Evolutionary conservation across 371 early-diverging fungal genomes (phyloP).

Genomic region (Funneliformis caledonium): DNA sequence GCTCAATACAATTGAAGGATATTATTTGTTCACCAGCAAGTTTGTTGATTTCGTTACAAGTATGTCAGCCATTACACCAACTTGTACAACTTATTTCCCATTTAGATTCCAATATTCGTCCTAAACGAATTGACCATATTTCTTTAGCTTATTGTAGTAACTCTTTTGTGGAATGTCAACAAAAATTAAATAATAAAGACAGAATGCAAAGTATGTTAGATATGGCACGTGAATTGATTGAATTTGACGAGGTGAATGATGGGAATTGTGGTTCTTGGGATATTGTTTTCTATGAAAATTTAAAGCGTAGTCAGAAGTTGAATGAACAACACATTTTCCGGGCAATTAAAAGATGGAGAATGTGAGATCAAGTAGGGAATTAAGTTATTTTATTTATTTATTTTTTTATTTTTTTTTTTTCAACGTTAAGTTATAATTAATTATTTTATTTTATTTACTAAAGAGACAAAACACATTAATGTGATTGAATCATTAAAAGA

Average conservation of each 20-base stretch:
- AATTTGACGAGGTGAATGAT: constrained; percentile 1
- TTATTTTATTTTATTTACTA: too few relatives aligned
- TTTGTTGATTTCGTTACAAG: background rate
- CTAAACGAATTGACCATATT: constrained; percentile 29
- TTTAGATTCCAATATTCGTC: background rate
- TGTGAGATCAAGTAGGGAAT: background rate
- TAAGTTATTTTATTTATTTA: too few relatives aligned
- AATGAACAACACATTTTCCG: background rate
- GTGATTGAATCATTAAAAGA: too few relatives aligned
- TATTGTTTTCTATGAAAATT: constrained; percentile 14
- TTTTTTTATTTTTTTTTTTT: too few relatives aligned
- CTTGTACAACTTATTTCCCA: background rate
- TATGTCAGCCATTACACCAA: constrained; percentile 1
- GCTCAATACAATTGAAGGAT: background rate
- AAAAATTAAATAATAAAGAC: too few relatives aligned
- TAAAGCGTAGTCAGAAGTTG: background rate
- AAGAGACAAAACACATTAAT: too few relatives aligned
- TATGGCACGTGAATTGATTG: background rate
- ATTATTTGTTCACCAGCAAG: background rate
- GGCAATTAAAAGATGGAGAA: constrained; percentile 25
- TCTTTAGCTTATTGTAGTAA: constrained; percentile 19
- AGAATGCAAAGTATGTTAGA: background rate
- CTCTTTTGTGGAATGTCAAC: background rate
- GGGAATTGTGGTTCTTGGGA: background rate
- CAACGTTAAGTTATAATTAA: too few relatives aligned